A percentile compares a stretch with the other conserved stretches of the same genome.
These are phyloP conservation scores for Moricandia moricandioides DNA, from an alignment of 345 rosid species.

Conservation along the genomic window DNA sequence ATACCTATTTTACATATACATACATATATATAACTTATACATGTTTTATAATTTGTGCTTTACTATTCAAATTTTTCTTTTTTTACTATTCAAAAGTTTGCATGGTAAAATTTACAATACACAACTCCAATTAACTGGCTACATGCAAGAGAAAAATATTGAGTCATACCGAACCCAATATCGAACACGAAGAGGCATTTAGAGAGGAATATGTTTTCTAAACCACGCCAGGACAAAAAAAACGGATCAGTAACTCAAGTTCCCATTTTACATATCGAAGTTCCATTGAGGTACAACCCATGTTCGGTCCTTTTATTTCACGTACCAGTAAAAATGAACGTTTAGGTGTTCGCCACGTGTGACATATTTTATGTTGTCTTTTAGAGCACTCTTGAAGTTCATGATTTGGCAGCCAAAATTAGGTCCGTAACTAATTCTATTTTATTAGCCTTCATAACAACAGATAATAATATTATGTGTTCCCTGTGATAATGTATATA, in stretches of 20 bases:
- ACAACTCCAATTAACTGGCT: background rate
- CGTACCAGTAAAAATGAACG: constrained; percentile 24
- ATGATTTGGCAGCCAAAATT: constrained; percentile 41
- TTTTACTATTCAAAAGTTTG: background rate
- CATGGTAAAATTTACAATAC: background rate
- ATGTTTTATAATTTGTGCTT: too few relatives aligned
- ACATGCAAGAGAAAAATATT: background rate
- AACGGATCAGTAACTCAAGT: background rate
- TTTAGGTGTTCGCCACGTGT: constrained; percentile 34
- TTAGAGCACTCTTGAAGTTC: constrained; percentile 17
- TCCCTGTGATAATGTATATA: constrained; percentile 31
- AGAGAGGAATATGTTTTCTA: background rate
- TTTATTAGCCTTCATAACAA: constrained; percentile 15
- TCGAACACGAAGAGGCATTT: background rate
- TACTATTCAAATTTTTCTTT: too few relatives aligned
- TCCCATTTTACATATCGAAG: background rate
- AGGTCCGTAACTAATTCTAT: constrained; percentile 28
- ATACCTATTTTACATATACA: background rate
- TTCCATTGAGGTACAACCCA: background rate
- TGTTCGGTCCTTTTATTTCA: constrained; percentile 13
- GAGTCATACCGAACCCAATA: background rate
- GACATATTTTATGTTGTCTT: constrained; percentile 28
- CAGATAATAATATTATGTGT: background rate
- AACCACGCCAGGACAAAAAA: background rate
- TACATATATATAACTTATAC: too few relatives aligned